Evolutionary conservation across 306 rosid species (phyloP).

Genomic region (Cucumis cinereus): DNA sequence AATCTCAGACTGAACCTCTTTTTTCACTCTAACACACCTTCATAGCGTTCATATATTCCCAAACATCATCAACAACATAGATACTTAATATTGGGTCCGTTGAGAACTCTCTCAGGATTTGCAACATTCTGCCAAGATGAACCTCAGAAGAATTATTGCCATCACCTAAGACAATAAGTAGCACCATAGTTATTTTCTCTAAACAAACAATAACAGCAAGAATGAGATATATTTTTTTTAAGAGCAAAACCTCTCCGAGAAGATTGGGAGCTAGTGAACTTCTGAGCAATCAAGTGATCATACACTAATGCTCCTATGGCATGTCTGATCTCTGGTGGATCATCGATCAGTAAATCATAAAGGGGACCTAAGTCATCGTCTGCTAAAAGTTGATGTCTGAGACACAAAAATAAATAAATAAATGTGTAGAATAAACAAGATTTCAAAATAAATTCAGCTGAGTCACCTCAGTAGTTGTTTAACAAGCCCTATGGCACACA

Average conservation of each 20-base stretch:
- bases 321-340: conserved; percentile 89
- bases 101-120: conserved; percentile 86
- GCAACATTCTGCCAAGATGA: conserved; percentile 79
- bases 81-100: conserved; percentile 74
- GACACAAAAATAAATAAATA: conserved; percentile 19
- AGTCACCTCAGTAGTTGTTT: conserved; percentile 76
- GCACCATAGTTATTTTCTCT: conserved; percentile 3
- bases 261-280: conserved; percentile 62
- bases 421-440: conserved; percentile 9
- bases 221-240: conserved; percentile 6
- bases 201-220: conserved; percentile 15
- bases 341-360: conserved; percentile 86
- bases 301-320: conserved; percentile 93
- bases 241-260: conserved; percentile 39
- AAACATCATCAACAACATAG: conserved; percentile 92
- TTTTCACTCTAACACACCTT: conserved; percentile 40
- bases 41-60: conserved; percentile 95
- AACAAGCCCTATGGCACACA: conserved; percentile 88
- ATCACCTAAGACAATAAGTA: conserved; percentile 44
- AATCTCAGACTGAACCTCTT: neutral
- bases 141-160: conserved; percentile 60
- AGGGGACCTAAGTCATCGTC: conserved; percentile 94
- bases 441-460: conserved; percentile 6
- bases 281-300: conserved; percentile 89
- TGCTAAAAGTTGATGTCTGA: conserved; percentile 89